Evolutionary conservation across 2,329 filamentous ascomycete genomes (phyloP).

Genomic region (Dothideomycetidae sp.): DNA sequence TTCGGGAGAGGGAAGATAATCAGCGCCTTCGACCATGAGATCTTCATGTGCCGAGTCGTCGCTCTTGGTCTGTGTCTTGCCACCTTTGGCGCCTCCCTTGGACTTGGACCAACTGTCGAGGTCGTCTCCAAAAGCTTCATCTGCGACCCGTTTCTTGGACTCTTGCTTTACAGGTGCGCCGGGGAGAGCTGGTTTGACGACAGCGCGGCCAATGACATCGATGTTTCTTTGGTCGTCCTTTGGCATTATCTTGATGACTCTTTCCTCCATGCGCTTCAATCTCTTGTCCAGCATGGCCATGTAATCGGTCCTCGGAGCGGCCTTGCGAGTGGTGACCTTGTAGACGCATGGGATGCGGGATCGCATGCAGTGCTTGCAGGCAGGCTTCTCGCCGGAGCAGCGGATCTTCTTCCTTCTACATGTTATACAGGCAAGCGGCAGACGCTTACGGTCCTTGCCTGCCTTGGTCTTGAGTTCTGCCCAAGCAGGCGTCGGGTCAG

Average conservation of each 20-base stretch:
- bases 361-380: slow-evolving; percentile 88
- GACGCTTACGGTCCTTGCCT: slow-evolving; percentile 84
- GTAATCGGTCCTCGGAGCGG: slow-evolving; percentile 87
- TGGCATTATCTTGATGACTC: slow-evolving; percentile 88
- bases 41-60: slow-evolving; percentile 50
- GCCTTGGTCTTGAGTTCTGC: slow-evolving; percentile 48
- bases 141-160: slow-evolving; percentile 64
- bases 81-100: slow-evolving; percentile 2
- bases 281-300: slow-evolving; percentile 98
- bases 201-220: slow-evolving; percentile 56
- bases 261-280: slow-evolving; percentile 91
- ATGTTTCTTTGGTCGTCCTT: slow-evolving; percentile 64
- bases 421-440: slow-evolving; percentile 88
- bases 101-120: slow-evolving; percentile 63
- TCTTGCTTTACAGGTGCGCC: slow-evolving; percentile 42
- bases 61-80: slow-evolving; percentile 32
- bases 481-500: slow-evolving; percentile 30
- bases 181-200: slow-evolving; percentile 65
- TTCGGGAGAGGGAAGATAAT: slow-evolving; percentile 69
- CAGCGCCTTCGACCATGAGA: slow-evolving; percentile 65
- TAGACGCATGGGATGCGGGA: slow-evolving; percentile 94
- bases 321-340: slow-evolving; percentile 89
- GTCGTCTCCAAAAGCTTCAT: slow-evolving; percentile 75
- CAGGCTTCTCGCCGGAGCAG: slow-evolving; percentile 93
- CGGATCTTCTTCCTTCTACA: slow-evolving; percentile 95